Base-by-base conservation (phyloP, 2,329 filamentous ascomycete species). In the Epichloe glyceriae region DNA sequence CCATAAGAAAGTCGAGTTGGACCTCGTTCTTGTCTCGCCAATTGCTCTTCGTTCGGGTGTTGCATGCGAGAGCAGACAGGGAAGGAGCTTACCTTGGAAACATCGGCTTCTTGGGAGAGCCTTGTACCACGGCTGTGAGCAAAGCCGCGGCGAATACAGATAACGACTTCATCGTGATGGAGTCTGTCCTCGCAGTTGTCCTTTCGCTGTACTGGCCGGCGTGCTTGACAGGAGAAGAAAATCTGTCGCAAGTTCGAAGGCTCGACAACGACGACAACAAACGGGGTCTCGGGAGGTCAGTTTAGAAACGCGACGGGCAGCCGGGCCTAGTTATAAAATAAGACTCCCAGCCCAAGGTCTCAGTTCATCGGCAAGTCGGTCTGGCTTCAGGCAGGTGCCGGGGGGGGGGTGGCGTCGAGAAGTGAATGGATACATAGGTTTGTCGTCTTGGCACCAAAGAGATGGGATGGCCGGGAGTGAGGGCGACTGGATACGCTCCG, bases 121-220 rank as follows among this genome's bases (percentile, higher is more conserved):
- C 63, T 33, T 64, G 60, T 43, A 55, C 56, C 53, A 62, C 56
- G 34, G 58, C 61, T 19, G 61, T 60, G 54, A 69, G 54, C 22
- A 65, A 53, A 33, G 64, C 56, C 43, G 63, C 61, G 47, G 61
- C 62, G 34, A 65, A 55, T 39, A 68, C 47, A 38, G 60, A 58
- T 39, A 59, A 52, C 44, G 61, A 57, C 64, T 65, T 69, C 67
- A 69, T 70, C 53, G 37, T 60, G 54, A 38, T 2, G 45, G 17
- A 47, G 35, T 37, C 26, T 10, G 17, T 5, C 30, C 30, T 37
- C 17, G 44, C 26, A 14, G 4, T 46, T 7, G 44, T 12, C n/a
- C 14, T 17, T 6, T 46, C n/a, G 44, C 35, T 17, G 19, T 39
- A 5, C 34, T 40, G 3, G 17, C 15, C 17, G 47, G 14, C 11